Evolutionary conservation across 192 early-diverging fungal species (phyloP).

Genomic region (Funneliformis mosseae): DNA sequence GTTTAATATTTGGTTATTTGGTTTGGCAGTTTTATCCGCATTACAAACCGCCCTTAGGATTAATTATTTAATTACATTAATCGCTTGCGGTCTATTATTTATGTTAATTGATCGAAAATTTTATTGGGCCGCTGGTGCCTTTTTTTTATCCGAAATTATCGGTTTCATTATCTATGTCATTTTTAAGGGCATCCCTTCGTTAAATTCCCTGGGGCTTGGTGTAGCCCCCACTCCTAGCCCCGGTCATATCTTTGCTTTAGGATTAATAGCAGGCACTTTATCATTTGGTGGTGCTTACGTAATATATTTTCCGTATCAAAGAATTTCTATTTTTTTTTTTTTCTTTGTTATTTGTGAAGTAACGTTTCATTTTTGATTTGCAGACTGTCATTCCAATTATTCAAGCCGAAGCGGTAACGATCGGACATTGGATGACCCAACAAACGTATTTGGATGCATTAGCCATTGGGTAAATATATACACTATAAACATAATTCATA

Average conservation of each 20-base stretch:
- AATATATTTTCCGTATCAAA: background rate
- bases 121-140: slow-evolving; percentile 36
- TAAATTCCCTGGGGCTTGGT: slow-evolving; percentile 47
- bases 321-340: background rate
- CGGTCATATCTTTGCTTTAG: slow-evolving; percentile 51
- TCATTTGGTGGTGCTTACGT: slow-evolving; percentile 59
- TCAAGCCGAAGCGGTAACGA: slow-evolving; percentile 52
- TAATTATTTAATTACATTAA: slow-evolving; percentile 58
- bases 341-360: background rate
- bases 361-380: too few species aligned
- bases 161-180: slow-evolving; percentile 44
- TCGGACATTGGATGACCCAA: slow-evolving; percentile 54
- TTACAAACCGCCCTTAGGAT: slow-evolving; percentile 50
- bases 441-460: slow-evolving; percentile 55
- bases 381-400: slow-evolving; percentile 57
- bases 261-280: slow-evolving; percentile 49
- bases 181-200: slow-evolving; percentile 51
- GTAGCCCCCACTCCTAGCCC: slow-evolving; percentile 45
- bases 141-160: slow-evolving; percentile 42
- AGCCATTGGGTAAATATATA: slow-evolving; percentile 38
- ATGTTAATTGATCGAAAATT: slow-evolving; percentile 33
- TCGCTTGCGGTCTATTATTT: slow-evolving; percentile 46
- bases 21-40: slow-evolving; percentile 36
- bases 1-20: slow-evolving; percentile 41
- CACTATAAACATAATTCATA: too few species aligned